A percentile compares a stretch with the other conserved stretches of the same genome.
These are phyloP conservation scores for Penicillium paneum DNA, from an alignment of 2,329 filamentous ascomycete species.

Conservation along the genomic window DNA sequence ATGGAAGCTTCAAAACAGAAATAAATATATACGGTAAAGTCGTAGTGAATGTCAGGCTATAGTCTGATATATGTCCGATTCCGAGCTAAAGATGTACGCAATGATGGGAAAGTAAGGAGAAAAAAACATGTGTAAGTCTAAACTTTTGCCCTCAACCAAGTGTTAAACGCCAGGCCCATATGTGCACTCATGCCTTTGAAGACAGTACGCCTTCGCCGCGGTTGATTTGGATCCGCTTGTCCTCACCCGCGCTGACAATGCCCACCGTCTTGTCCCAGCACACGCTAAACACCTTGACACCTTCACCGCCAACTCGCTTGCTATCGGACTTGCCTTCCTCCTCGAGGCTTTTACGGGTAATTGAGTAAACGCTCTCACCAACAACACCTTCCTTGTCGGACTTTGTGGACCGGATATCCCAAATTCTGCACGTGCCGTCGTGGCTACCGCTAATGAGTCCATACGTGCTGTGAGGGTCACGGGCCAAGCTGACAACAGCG, in stretches of 20 bases:
- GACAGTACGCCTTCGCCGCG: conserved; percentile 54
- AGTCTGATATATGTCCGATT: conserved; percentile 6
- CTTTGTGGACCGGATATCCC: conserved; percentile 76
- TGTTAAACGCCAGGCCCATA: conserved; percentile 31
- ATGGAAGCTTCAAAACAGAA: conserved; percentile 3
- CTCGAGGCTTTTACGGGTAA: conserved; percentile 70
- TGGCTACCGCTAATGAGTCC: conserved; percentile 85
- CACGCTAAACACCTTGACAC: conserved; percentile 85
- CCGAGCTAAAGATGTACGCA: neutral
- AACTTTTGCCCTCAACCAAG: conserved; percentile 33
- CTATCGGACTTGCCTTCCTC: conserved; percentile 58
- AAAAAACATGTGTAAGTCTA: conserved; percentile 15
- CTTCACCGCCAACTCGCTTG: conserved; percentile 69
- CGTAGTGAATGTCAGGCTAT: neutral
- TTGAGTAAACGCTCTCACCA: conserved; percentile 72
- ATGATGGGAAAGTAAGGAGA: conserved; percentile 2
- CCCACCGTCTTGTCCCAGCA: conserved; percentile 82
- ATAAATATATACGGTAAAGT: neutral
- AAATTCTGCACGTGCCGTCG: conserved; percentile 88
- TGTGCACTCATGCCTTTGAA: conserved; percentile 29
- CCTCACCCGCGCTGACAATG: conserved; percentile 87
- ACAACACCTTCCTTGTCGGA: conserved; percentile 58
- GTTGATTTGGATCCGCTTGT: conserved; percentile 93
- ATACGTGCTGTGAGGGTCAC: conserved; percentile 67
- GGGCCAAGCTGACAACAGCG: conserved; percentile 58